Percentiles rank a stretch among this genome's conserved stretches.
These are phyloP conservation scores for Fimicolochytrium jonesii DNA, from an alignment of 192 early-diverging fungal genomes.

Conservation along the genomic window DNA sequence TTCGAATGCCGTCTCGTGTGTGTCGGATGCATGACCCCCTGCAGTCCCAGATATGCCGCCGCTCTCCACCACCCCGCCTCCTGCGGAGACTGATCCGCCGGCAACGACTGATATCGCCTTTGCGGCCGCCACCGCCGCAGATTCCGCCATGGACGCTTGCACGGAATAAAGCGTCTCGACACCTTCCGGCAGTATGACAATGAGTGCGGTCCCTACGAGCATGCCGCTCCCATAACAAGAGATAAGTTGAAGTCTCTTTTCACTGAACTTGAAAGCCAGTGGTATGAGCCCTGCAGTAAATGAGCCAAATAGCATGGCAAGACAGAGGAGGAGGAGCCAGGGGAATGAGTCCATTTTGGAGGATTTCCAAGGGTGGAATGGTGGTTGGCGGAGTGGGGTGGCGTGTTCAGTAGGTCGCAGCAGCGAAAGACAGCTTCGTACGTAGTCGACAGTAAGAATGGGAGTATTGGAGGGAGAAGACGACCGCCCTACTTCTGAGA, in stretches of 20 bases:
- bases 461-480: too few species aligned
- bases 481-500: too few species aligned
- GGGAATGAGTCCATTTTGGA: conserved; percentile 28
- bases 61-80: neutral
- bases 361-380: too few species aligned
- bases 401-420: too few species aligned
- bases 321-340: conserved; percentile 59
- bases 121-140: neutral
- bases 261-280: conserved; percentile 72
- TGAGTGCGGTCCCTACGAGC: conserved; percentile 83
- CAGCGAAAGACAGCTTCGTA: too few species aligned
- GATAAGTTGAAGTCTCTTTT: conserved; percentile 64
- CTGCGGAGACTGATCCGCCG: neutral
- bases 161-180: conserved; percentile 75
- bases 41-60: too few species aligned
- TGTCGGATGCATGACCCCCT: too few species aligned
- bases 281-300: conserved; percentile 85
- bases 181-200: conserved; percentile 95
- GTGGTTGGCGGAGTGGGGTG: too few species aligned
- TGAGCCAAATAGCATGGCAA: conserved; percentile 80
- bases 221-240: conserved; percentile 87
- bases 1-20: conserved; percentile 9
- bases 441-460: too few species aligned
- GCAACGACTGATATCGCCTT: too few species aligned
- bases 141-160: neutral